phyloP scores from a whole-genome alignment of 169 alveolate genomes.

The Plasmodium blacklocki region DNA sequence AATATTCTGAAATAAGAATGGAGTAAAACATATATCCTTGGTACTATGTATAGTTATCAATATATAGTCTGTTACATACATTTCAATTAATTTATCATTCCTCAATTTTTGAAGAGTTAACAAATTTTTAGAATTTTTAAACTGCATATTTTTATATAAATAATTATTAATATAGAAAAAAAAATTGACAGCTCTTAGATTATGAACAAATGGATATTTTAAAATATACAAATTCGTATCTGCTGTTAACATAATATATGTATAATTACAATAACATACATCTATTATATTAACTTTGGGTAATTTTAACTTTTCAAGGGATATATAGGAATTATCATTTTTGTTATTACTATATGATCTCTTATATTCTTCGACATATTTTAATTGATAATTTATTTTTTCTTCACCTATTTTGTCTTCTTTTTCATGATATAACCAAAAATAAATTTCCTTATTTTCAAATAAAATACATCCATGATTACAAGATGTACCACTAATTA shows the following conservation, averaged over 20 bases:
- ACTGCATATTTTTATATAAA: conserved; percentile 2
- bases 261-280: conserved; percentile 67
- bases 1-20: conserved; percentile 39
- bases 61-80: conserved; percentile 64
- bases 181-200: conserved; percentile 38
- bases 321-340: not conserved
- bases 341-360: not conserved
- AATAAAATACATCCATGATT: conserved; percentile 68
- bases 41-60: conserved; percentile 42
- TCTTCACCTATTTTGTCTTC: not conserved
- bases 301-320: conserved; percentile 33
- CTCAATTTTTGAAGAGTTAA: conserved; percentile 23
- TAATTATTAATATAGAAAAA: conserved; percentile 26
- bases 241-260: conserved; percentile 53
- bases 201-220: conserved; percentile 38
- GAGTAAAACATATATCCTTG: conserved; percentile 57
- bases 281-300: conserved; percentile 21
- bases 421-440: conserved; percentile 15
- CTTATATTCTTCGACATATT: not conserved
- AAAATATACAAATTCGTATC: conserved; percentile 48
- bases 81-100: conserved; percentile 14
- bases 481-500: conserved; percentile 41
- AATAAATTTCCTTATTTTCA: conserved; percentile 71
- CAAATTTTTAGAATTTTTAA: not conserved
- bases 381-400: not conserved